These are phyloP conservation scores for Gracilaria gracilis DNA, from an alignment of 23 red algal genomes.

Conservation along the genomic window DNA sequence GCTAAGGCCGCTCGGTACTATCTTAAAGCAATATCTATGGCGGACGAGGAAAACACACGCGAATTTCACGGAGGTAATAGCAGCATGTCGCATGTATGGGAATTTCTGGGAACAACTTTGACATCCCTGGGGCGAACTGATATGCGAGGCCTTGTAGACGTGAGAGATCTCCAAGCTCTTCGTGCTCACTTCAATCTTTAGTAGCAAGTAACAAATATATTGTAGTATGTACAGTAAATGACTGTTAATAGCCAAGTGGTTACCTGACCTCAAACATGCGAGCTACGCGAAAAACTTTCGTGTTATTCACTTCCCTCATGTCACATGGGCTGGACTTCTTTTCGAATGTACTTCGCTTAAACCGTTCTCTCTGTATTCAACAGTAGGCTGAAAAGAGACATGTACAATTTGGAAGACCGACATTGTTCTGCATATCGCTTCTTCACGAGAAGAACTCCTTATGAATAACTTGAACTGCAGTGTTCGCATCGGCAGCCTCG, in stretches of 20 bases:
- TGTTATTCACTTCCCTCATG: background rate
- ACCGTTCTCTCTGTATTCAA: background rate
- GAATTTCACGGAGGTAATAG: constrained; percentile 4
- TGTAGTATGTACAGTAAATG: background rate
- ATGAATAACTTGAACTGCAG: constrained; percentile 75
- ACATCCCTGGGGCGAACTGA: constrained; percentile 73
- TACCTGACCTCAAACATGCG: background rate
- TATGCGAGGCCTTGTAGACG: constrained; percentile 63
- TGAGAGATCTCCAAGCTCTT: constrained; percentile 50
- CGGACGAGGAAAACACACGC: background rate
- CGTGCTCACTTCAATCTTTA: constrained; percentile 60
- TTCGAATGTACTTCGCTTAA: background rate
- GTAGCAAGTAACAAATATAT: background rate
- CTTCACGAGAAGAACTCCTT: constrained; percentile 75
- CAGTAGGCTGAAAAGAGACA: background rate
- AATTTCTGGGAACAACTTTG: constrained; percentile 81
- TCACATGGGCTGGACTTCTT: too few species aligned
- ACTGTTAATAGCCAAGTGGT: background rate
- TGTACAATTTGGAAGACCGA: background rate
- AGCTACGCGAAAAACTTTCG: background rate
- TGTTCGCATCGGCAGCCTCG: constrained; percentile 61
- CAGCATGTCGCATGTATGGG: constrained; percentile 85
- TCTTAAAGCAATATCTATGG: constrained; percentile 69
- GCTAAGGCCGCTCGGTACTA: constrained; percentile 76
- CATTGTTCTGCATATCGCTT: background rate